Conservation (phyloP, 1,284 basidiomycete genomes). For the Xanthoconium separans region DNA sequence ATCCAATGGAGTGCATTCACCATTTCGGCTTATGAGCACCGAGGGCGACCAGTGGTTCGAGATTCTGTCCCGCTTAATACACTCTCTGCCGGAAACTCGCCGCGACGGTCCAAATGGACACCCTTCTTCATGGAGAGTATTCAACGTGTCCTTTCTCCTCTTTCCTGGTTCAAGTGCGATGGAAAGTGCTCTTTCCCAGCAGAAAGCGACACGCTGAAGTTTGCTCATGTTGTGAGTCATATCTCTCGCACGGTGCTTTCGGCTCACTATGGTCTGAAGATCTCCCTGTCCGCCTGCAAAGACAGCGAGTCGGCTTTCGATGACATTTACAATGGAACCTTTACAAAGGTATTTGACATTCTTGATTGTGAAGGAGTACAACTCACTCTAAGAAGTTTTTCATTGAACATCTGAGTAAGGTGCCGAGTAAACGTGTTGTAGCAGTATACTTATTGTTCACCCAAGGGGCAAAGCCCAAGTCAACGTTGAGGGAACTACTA, state of each 20-base stretch:
- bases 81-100: slow-evolving; percentile 21
- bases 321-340: slow-evolving; percentile 11
- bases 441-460: not conserved
- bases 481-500: slow-evolving; percentile 23
- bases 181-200: slow-evolving; percentile 15
- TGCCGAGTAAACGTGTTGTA: not conserved
- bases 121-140: slow-evolving; percentile 9
- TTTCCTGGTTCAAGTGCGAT: slow-evolving; percentile 15
- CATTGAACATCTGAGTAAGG: slow-evolving; percentile 28
- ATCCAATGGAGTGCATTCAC: slow-evolving; percentile 1
- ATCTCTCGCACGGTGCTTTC: not conserved
- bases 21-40: not conserved
- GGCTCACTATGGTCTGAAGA: slow-evolving; percentile 7
- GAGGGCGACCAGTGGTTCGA: slow-evolving; percentile 17
- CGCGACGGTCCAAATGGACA: slow-evolving; percentile 12
- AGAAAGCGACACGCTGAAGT: slow-evolving; percentile 1
- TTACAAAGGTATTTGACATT: slow-evolving; percentile 19
- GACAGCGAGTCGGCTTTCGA: slow-evolving; percentile 28
- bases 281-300: slow-evolving; percentile 30
- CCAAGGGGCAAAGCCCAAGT: slow-evolving; percentile 21
- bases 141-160: slow-evolving; percentile 22
- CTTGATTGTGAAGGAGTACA: not conserved
- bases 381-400: slow-evolving; percentile 25
- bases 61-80: slow-evolving; percentile 11
- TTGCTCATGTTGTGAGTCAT: slow-evolving; percentile 27